phyloP scores from a whole-genome alignment of 495 filamentous ascomycete genomes.

The Parathielavia appendiculata region DNA sequence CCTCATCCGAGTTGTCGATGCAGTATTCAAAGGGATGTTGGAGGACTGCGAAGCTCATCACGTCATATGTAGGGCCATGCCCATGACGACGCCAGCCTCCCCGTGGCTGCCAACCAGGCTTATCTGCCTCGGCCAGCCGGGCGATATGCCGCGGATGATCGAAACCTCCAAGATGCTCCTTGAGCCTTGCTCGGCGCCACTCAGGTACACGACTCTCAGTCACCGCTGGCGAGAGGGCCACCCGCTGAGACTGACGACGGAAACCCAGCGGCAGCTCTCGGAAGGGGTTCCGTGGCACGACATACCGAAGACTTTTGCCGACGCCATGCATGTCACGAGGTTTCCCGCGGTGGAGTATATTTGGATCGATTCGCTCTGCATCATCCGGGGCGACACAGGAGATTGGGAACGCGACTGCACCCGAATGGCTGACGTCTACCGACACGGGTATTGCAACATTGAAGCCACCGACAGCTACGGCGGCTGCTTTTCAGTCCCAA shows the following conservation, averaged over 20 bases:
- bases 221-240: not conserved
- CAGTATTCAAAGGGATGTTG: too few species aligned
- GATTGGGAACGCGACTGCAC: conserved; percentile 9
- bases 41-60: too few species aligned
- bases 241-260: not conserved
- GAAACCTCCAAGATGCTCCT: not conserved
- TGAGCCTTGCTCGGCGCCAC: too few species aligned
- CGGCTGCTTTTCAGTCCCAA: not conserved
- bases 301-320: conserved; percentile 7
- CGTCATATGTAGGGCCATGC: too few species aligned
- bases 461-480: not conserved
- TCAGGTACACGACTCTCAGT: not conserved
- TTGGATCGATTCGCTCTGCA: conserved; percentile 28
- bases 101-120: not conserved
- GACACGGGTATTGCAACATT: not conserved
- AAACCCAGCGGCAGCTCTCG: not conserved
- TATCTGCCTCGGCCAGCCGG: not conserved
- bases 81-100: too few species aligned
- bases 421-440: conserved; percentile 9
- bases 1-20: too few species aligned
- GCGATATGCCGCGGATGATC: not conserved
- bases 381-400: conserved; percentile 15
- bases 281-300: not conserved
- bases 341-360: conserved; percentile 18
- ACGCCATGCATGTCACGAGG: conserved; percentile 23